Evolutionary conservation across 495 filamentous ascomycete species (phyloP), one percentile per base, ranked within the genome.

Genomic region (Filosporella fistucella): DNA sequence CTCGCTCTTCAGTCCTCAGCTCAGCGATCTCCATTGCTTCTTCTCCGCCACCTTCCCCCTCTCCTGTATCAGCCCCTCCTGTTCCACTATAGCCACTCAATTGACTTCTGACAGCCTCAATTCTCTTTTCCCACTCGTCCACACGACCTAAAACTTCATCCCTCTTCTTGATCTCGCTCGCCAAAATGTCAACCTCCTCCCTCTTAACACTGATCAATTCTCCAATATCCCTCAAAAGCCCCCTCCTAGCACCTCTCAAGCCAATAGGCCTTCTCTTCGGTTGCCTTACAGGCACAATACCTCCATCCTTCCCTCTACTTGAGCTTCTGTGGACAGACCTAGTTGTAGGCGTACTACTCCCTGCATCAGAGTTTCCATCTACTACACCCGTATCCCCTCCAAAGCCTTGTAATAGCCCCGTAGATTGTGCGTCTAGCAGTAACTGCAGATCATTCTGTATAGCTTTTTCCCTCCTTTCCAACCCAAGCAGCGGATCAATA

Each of bases 401-500:
- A 95, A 71, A 50, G 7, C 56, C 56, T 30, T 51, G 44, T 13
- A 59, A n/a, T 21, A 60, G 30, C 21, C 88, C 88, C 29, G 83
- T 77, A 36, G 84, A 83, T 65, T 97, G 91, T 0, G 86, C 85
- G 67, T 97, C 90, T 22, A 97, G 77, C 4, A 95, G 66, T 21
- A 68, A 60, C 63, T 97, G 91, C 4, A 97, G 73, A 37, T 90
- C 81, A 28, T 71, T 71, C 50, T 95, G 82, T 14, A 96, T 79
- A 42, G 78, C 67, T 20, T 62, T 69, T 48, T 84, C 77, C 44
- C 72, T 75, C 36, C 76, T 60, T 29, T 75, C 67, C 20, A 79
- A 33, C 3, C 6, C 45, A 3, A 56, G 29, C 13, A 61, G 39
- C 5, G 55, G 58, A 30, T 58, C 56, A 9, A 51, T 49, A 12